Base-by-base conservation (phyloP, 148 eudicot species). In the Suaeda aralocaspica region DNA sequence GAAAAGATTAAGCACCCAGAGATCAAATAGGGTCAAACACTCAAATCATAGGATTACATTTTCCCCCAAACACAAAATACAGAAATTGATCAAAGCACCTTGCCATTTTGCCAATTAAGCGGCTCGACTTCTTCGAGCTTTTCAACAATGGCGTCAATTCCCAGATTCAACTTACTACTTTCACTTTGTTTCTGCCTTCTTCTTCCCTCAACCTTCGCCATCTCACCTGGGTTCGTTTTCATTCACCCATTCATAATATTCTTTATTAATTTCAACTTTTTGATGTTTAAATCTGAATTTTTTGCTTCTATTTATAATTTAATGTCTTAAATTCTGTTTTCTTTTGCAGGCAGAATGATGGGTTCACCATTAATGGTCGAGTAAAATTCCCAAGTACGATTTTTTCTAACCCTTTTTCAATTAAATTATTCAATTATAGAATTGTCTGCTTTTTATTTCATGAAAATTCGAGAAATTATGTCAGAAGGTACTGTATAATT, bases 301-400 rank as follows among this genome's bases (percentile, higher is more conserved):
- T 10, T 41, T 22, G 10, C n/a, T 24, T 42, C n/a, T 28, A 30
- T 55, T 72, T 67, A 34, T 73, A 70, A 78, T 78, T 74, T 63
- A 50, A 51, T 67, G 72, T 67, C 14, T 50, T 30, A 14, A 25
- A 19, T 39, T 66, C 8, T 72, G 24, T 22, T 72, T 5, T 18
- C 59, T 49, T 68, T 79, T 75, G 69, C 79, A 79, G 82, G 66
- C 45, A 53, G 76, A 67, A 52, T 75, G 76, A 79, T 61, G 82
- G 79, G 68, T 79, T 79, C 59, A 72, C 72, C 52, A 79, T 79
- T 42, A 79, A 67, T 56, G 82, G 82, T 79, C 82, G 79, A 56
- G 76, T 79, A 0, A 79, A 79, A 71, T 71, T 79, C 62, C 79
- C 82, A 66, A 79, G 82, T 79, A 75, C 7, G 73, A 60, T 42